Evolutionary conservation across 768 basidiomycete species (phyloP), one percentile per base, ranked within the genome.

Genomic region (Austroboletus festivus): DNA sequence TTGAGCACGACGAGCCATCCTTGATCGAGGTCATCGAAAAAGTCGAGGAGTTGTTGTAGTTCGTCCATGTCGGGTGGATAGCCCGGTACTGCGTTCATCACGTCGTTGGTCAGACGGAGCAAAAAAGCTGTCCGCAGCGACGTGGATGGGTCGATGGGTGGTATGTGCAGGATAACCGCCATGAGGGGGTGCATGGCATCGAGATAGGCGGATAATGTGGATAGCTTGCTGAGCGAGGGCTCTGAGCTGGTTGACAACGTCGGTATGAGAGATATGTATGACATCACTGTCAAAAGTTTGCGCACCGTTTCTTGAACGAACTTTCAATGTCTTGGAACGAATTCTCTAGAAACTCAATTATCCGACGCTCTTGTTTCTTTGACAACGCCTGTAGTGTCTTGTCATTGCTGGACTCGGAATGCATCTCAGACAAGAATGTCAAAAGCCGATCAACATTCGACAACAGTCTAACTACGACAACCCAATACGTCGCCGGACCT

Each of bases 261-360:
- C 24, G 22, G 40, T 38, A 43, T 46, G 22, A 24, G 33, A 21
- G 26, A 26, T 26, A 21, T 20, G 47, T 7, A 37, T 31, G 16
- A 22, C 30, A 18, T 40, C 30, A 24, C 28, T 28, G 28, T 18
- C 9, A 23, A 33, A 43, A 48, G 19, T 20, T n/a, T 26, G 67
- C 81, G 35, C 49, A 88, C 87, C 89, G 81, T 68, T 87, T 90
- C 68, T 84, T 89, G 69, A 74, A 86, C 23, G 79, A 78, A 18
- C 84, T 70, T n/a, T 77, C 85, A 22, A 88, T 68, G 15, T 83
- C 75, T 19, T 88, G 69, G 54, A 89, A 82, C 47, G 73, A 63
- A 18, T 78, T 79, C 42, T 90, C 88, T 5, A 90, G 69, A 58
- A 80, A 85, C 19, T 79, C 77, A 83, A 28, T 68, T 0, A 86